Base-by-base conservation (phyloP, 352 stramenopile genomes). In the Globisporangium splendens region DNA sequence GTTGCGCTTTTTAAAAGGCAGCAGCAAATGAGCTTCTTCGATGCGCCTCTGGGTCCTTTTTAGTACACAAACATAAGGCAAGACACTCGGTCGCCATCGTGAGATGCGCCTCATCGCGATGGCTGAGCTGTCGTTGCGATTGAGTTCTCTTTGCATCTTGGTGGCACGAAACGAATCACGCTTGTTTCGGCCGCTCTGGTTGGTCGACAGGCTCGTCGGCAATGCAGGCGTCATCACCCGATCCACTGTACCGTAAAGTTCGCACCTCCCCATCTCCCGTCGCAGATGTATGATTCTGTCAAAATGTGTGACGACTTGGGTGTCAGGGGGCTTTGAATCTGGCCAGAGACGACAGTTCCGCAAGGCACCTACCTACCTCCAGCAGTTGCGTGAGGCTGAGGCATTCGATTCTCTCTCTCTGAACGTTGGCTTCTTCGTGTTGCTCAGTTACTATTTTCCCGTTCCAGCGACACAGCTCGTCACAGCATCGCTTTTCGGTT, bases 141-240 rank as follows among this genome's bases (percentile, higher is more conserved):
- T 12, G 28, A 10, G 21, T 22, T 42, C 52, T 41, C 51, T 22
- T 21, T 41, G 38, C 39, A 57, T 57, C 51, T 57, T 8, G 13
- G 39, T 18, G 17, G 51, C 51, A 35, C 21, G 38, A 58, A 50
- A 50, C 52, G 52, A 58, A 20, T 42, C 14, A 3, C 24, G 11
- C 46, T 68, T 50, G 47, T 15, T 24, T 56, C 52, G 39, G 13
- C 12, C 8, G 39, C 41, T 28, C 52, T 66, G 55, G 66, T 72
- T 72, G 65, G 65, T 57, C 47, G 17, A 65, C 33, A 18, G 24
- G 21, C 33, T 60, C 68, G 65, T 72, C 52, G 54, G 59, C 65
- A 68, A 66, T 72, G 61, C 65, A 58, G 55, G 66, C 65, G 65
- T 72, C 65, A 72, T n/a, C 7, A 33, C 43, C 13, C 18, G 1